Evolutionary conservation across 176 grass and related monocot genomes (phyloP).

Genomic region (Thalia dealbata): DNA sequence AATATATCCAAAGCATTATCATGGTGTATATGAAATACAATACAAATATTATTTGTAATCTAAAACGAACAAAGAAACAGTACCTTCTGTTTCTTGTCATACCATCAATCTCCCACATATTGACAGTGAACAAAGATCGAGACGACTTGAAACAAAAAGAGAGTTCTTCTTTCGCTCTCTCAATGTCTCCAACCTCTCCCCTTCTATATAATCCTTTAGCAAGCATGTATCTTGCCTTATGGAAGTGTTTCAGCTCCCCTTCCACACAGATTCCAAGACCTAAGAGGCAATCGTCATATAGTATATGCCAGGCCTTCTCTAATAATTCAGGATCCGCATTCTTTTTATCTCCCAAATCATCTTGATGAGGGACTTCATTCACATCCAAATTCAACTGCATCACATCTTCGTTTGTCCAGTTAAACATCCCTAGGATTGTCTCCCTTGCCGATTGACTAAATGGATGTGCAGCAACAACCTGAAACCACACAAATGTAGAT

Average conservation of each 20-base stretch:
- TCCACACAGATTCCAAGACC: slow-evolving; percentile 80
- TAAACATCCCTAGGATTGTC: slow-evolving; percentile 47
- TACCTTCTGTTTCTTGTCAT: slow-evolving; percentile 86
- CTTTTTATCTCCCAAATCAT: slow-evolving; percentile 39
- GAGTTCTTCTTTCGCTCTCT: slow-evolving; percentile 80
- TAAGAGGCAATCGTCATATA: slow-evolving; percentile 86
- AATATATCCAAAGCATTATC: neutral
- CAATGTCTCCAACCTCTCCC: slow-evolving; percentile 60
- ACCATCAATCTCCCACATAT: slow-evolving; percentile 99
- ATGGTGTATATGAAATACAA: neutral
- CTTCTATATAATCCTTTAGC: slow-evolving; percentile 80
- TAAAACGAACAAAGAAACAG: neutral
- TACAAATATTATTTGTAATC: too few species aligned
- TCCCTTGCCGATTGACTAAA: slow-evolving; percentile 66
- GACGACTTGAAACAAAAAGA: slow-evolving; percentile 99
- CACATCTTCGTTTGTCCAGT: slow-evolving; percentile 37
- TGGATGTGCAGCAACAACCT: slow-evolving; percentile 76
- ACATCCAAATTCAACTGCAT: slow-evolving; percentile 33
- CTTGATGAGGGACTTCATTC: slow-evolving; percentile 24
- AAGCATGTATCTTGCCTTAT: slow-evolving; percentile 89
- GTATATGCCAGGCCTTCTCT: slow-evolving; percentile 76
- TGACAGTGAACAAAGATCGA: slow-evolving; percentile 84
- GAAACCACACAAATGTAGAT: slow-evolving; percentile 8
- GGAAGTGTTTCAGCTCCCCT: slow-evolving; percentile 94
- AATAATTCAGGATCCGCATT: slow-evolving; percentile 50